Percentiles rank a stretch among this genome's conserved stretches.
These are phyloP conservation scores for Paecilomyces variotii DNA, from an alignment of 2,329 filamentous ascomycete species.

Conservation along the genomic window DNA sequence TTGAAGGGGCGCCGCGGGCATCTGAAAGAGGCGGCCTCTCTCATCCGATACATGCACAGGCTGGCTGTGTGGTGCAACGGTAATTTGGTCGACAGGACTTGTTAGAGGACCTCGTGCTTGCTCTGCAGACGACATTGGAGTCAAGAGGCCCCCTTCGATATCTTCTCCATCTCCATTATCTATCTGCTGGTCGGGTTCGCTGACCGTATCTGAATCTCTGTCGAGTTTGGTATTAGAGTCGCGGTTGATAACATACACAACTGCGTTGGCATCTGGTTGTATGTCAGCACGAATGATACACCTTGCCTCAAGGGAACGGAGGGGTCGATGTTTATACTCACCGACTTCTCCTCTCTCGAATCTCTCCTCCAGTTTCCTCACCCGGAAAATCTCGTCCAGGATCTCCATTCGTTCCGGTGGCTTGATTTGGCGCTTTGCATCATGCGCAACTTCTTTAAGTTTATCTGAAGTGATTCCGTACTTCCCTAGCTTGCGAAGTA, in stretches of 20 bases:
- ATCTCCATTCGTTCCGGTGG: conserved; percentile 27
- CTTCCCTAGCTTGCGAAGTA: conserved; percentile 29
- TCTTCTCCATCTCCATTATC: conserved; percentile 20
- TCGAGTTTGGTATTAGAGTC: conserved; percentile 25
- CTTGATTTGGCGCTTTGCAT: conserved; percentile 31
- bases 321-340: conserved; percentile 12
- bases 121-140: conserved; percentile 18
- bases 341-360: conserved; percentile 35
- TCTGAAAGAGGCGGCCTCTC: conserved; percentile 17
- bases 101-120: conserved; percentile 14
- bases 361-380: conserved; percentile 33
- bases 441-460: conserved; percentile 32
- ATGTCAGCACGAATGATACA: background rate
- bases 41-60: conserved; percentile 13
- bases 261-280: conserved; percentile 22
- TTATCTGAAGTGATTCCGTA: conserved; percentile 30
- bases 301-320: background rate
- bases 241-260: conserved; percentile 31
- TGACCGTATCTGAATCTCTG: conserved; percentile 22
- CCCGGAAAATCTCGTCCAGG: conserved; percentile 33
- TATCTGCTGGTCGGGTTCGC: conserved; percentile 14
- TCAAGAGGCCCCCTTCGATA: conserved; percentile 18
- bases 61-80: conserved; percentile 11
- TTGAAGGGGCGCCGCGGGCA: conserved; percentile 17
- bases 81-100: conserved; percentile 17